Base-by-base conservation (phyloP, 139 green algal species). In the Mesotaenium endlicherianum region DNA sequence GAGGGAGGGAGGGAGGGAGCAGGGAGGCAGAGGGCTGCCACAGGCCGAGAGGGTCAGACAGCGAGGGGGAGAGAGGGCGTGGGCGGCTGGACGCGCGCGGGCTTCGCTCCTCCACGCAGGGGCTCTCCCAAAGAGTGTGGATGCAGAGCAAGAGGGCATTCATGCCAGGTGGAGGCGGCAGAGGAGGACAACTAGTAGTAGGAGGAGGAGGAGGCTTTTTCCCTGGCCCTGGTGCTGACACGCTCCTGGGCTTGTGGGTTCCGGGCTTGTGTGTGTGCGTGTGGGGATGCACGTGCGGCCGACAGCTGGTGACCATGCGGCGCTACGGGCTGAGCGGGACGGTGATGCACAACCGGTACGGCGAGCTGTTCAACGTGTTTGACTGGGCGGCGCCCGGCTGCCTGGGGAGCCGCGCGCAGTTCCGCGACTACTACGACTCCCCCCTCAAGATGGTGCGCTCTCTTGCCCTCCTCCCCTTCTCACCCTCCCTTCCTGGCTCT, bases 331-430 rank as follows among this genome's bases (percentile, higher is more conserved):
- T 85, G 0, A 70, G 72, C 39, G 79, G 79, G 26, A 85, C 79
- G 38, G 79, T 85, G 26, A 67, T 95, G 83, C 89, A 91, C 53
- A 95, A 95, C 75, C 58, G 91, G 20, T 90, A 91, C 42, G 20
- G 77, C n/a, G 92, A 95, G 86, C 82, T 95, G 17, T 93, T 45
- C 36, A 68, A 58, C 2, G 64, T 93, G 39, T 43, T 94, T 50
- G 11, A 91, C 34, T 90, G 83, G 72, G 82, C 86, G 16, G 47
- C 70, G 14, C 80, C 89, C 1, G 78, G 74, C 30, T 88, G 81
- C 45, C 60, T 93, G 43, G 85, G 89, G 0, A 44, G 58, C 1
- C 58, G 53, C 14, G 49, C 75, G 4, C 44, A 81, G 1, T 94
- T 94, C 75, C 71, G 50, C 0, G 57, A 88, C 0, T 64, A 89